Evolutionary conservation across 495 filamentous ascomycete genomes (phyloP).

Genomic region (Hapsidospora chrysogenum): DNA sequence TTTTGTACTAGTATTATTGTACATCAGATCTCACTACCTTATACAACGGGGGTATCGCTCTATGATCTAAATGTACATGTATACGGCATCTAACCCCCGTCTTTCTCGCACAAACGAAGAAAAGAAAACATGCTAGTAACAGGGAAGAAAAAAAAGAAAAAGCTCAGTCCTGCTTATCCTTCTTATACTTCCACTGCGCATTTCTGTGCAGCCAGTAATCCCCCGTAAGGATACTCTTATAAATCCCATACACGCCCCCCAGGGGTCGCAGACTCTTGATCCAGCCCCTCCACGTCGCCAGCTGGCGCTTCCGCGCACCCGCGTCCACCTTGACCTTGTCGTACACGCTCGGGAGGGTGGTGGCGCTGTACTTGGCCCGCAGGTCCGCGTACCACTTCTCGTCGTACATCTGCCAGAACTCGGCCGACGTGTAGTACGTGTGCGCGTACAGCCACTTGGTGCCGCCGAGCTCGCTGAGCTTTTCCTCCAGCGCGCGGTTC

Average conservation of each 20-base stretch:
- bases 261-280: conserved; percentile 28
- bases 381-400: conserved; percentile 34
- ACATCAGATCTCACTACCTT: no score
- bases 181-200: conserved; percentile 33
- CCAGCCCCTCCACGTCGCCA: conserved; percentile 14
- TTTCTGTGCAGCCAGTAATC: conserved; percentile 36
- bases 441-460: conserved; percentile 48
- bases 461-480: conserved; percentile 47
- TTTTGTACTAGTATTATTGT: no score
- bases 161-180: conserved; percentile 3
- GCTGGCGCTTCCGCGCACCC: conserved; percentile 4
- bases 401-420: conserved; percentile 41
- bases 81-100: no score
- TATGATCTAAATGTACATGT: no score
- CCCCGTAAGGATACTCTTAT: conserved; percentile 35
- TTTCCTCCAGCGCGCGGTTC: conserved; percentile 49
- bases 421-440: conserved; percentile 35
- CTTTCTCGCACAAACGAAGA: no score
- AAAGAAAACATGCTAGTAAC: background rate
- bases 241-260: conserved; percentile 37
- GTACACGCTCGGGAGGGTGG: conserved; percentile 34
- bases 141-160: no score
- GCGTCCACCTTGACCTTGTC: conserved; percentile 35
- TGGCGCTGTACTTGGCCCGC: conserved; percentile 32
- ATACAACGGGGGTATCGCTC: no score